These are phyloP conservation scores for Mycena filopes DNA, from an alignment of 768 basidiomycete species.

Conservation along the genomic window DNA sequence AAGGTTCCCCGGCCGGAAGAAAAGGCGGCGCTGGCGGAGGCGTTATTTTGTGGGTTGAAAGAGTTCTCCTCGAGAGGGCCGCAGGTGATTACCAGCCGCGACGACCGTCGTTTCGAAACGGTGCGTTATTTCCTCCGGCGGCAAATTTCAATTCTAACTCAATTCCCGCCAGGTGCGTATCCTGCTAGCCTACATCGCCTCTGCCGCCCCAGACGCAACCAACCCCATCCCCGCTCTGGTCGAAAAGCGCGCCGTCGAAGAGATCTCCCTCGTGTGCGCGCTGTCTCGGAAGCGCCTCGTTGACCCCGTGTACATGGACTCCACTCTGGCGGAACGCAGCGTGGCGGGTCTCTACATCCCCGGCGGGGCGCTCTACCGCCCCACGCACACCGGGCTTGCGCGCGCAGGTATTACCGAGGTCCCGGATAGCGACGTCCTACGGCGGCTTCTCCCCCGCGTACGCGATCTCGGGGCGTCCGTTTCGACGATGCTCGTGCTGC, in stretches of 20 bases:
- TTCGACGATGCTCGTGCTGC: slow-evolving; percentile 27
- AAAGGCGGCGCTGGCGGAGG: slow-evolving; percentile 38
- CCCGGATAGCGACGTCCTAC: neutral
- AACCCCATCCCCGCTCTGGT: neutral
- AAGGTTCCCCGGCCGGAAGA: slow-evolving; percentile 34
- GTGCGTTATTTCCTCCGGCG: slow-evolving; percentile 11
- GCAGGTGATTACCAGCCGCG: slow-evolving; percentile 19
- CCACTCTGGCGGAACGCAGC: slow-evolving; percentile 31
- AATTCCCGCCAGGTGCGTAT: slow-evolving; percentile 33
- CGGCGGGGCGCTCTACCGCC: slow-evolving; percentile 34
- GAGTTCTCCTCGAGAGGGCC: slow-evolving; percentile 35
- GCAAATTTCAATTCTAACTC: too few relatives aligned
- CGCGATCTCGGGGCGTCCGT: slow-evolving; percentile 15
- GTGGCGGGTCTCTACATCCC: slow-evolving; percentile 22
- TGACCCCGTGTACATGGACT: slow-evolving; percentile 34
- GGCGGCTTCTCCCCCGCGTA: neutral
- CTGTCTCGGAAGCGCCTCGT: slow-evolving; percentile 35
- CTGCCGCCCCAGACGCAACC: slow-evolving; percentile 8
- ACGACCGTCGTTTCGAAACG: slow-evolving; percentile 33
- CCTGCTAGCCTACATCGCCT: slow-evolving; percentile 28
- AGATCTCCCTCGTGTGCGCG: slow-evolving; percentile 36
- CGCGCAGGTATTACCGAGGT: neutral
- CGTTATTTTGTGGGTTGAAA: slow-evolving; percentile 34
- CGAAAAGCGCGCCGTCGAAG: slow-evolving; percentile 29
- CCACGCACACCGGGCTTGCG: neutral